These are phyloP conservation scores for Scytalidium lignicola DNA, from an alignment of 2,329 filamentous ascomycete species.

Conservation along the genomic window DNA sequence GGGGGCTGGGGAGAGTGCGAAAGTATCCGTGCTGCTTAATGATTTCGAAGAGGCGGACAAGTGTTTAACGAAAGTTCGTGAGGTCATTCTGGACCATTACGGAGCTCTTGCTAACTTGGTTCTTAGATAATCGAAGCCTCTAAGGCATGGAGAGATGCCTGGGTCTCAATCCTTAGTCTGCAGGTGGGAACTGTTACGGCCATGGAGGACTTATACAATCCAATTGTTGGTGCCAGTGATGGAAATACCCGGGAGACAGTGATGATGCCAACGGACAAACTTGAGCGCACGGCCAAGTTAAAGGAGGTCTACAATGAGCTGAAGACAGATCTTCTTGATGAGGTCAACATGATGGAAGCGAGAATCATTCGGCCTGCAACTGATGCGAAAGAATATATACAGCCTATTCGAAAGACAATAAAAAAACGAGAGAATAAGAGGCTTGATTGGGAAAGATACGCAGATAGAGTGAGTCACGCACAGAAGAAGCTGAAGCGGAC, in stretches of 20 bases:
- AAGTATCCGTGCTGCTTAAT: slow-evolving; percentile 67
- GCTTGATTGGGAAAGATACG: slow-evolving; percentile 74
- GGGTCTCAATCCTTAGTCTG: slow-evolving; percentile 65
- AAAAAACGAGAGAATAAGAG: slow-evolving; percentile 82
- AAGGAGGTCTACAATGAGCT: slow-evolving; percentile 66
- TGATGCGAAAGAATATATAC: slow-evolving; percentile 62
- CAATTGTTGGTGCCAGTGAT: slow-evolving; percentile 63
- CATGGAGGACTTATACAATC: slow-evolving; percentile 70
- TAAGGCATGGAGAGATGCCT: slow-evolving; percentile 72
- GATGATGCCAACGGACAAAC: slow-evolving; percentile 55
- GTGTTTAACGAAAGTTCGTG: slow-evolving; percentile 62
- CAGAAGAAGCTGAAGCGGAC: slow-evolving; percentile 65
- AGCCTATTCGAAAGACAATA: slow-evolving; percentile 73
- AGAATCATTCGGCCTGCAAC: slow-evolving; percentile 66
- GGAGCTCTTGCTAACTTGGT: slow-evolving; percentile 6
- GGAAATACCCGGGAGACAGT: slow-evolving; percentile 48
- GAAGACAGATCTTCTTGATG: slow-evolving; percentile 64
- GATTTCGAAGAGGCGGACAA: slow-evolving; percentile 79
- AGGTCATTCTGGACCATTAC: slow-evolving; percentile 3
- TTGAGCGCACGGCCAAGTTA: slow-evolving; percentile 61
- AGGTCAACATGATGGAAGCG: slow-evolving; percentile 65
- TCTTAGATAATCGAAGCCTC: slow-evolving; percentile 68
- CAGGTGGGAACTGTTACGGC: slow-evolving; percentile 63
- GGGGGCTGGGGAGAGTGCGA: slow-evolving; percentile 68
- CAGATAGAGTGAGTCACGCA: slow-evolving; percentile 64